Base-by-base conservation (phyloP, 208 protist species). In the Crithidia thermophila region DNA sequence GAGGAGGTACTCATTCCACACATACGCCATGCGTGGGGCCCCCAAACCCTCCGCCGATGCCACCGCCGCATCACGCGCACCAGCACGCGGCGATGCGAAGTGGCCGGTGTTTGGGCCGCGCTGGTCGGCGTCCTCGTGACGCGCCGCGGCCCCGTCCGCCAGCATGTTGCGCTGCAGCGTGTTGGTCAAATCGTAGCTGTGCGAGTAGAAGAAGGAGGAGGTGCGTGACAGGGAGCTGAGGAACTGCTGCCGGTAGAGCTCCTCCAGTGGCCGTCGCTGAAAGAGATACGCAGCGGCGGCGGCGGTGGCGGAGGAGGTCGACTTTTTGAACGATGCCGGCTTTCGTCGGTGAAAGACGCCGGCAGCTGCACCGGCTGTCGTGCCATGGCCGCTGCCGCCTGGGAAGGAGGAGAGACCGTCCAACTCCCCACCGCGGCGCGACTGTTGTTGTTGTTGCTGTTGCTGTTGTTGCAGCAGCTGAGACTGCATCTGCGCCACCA, bases 151-250 rank as follows among this genome's bases (percentile, higher is more conserved):
- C 28, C 61, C 49, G n/a, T 60, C 20, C 6, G 67, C 66, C 10
- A 70, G 88, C 85, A 96, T 98, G 75, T 99, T 98, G 13, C 70
- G 75, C 77, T 99, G 97, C 28, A 99, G 76, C 11, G 95, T 94
- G 70, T 96, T 85, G 1, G 96, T 97, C 1, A 99, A 67, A 72
- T 99, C 97, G 72, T 99, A 99, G 0, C 91, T 98, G 83, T 98
- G 94, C 28, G 87, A 92, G 72, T 97, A 99, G 77, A 95, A 99
- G 60, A 98, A 98, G 50, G 98, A 67, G 10, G 80, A 88, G 18
- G 81, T 70, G 37, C 77, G 76, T 14, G 92, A 68, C 30, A 91
- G 64, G 18, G 64, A 67, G 51, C 51, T 66, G 10, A 85, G 60
- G 49, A 98, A 96, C 55, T 93, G 72, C 59, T 72, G 67, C 10